A percentile compares a stretch with the other conserved stretches of the same genome.
These are phyloP conservation scores for Oenanthe sinensis DNA, from an alignment of 129 eudicot species.

Conservation along the genomic window DNA sequence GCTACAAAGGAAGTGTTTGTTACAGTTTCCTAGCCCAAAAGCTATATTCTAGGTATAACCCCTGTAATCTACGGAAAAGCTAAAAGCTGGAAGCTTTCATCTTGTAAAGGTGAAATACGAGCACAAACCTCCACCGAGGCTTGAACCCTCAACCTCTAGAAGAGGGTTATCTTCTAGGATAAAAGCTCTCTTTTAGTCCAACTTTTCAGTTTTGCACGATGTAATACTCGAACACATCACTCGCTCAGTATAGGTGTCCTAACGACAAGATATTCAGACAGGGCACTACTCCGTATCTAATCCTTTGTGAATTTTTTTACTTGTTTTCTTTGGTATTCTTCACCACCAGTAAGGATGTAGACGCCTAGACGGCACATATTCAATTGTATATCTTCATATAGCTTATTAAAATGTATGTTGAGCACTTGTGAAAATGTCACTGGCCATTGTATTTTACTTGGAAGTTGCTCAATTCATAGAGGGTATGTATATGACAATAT, in stretches of 20 bases:
- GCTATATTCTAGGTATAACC: not conserved
- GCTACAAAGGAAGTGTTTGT: not conserved
- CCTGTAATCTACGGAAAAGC: not conserved
- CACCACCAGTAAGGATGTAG: not conserved
- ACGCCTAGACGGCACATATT: not conserved
- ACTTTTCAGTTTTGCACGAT: not conserved
- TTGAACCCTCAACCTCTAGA: not conserved
- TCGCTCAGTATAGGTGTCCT: too few species aligned
- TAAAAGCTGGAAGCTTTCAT: slow-evolving; percentile 2
- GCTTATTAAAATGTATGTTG: not conserved
- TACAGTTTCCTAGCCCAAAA: not conserved
- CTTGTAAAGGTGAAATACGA: not conserved
- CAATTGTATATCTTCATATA: not conserved
- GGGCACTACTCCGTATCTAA: not conserved
- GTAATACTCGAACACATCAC: too few species aligned
- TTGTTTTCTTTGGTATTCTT: not conserved
- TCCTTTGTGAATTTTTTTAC: not conserved
- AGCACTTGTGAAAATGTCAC: not conserved
- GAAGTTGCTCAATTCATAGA: not conserved
- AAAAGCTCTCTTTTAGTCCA: not conserved
- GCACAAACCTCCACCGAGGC: not conserved
- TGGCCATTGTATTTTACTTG: not conserved
- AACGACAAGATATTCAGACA: not conserved
- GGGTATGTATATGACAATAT: not conserved
- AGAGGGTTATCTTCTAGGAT: not conserved